Conservation (phyloP, 2,329 filamentous ascomycete species). For the Aspergillus chevalieri region DNA sequence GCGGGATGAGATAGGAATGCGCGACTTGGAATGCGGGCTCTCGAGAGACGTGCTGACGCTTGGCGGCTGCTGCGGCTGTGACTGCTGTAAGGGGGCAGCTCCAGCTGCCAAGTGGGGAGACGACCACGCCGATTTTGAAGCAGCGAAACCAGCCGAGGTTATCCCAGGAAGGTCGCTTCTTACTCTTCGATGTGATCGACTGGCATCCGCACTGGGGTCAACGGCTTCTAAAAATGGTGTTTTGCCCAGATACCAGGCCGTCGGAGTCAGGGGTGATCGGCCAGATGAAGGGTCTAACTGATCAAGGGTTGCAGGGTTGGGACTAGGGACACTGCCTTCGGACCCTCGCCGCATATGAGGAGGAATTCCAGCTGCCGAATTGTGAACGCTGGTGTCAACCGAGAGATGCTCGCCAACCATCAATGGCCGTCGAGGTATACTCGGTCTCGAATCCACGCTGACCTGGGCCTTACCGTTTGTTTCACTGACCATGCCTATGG, state of each 20-base stretch:
- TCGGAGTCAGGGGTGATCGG: constrained; percentile 58
- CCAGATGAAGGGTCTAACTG: constrained; percentile 37
- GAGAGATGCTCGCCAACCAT: constrained; percentile 70
- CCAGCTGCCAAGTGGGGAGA: constrained; percentile 27
- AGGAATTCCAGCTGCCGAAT: constrained; percentile 55
- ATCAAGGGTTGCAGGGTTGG: constrained; percentile 39
- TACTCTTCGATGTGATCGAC: constrained; percentile 32
- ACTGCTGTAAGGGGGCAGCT: constrained; percentile 17
- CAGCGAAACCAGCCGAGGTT: constrained; percentile 19
- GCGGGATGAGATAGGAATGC: constrained; percentile 41
- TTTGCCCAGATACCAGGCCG: constrained; percentile 57
- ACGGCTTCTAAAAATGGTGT: constrained; percentile 40
- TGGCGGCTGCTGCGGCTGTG: constrained; percentile 4
- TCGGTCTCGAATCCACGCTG: constrained; percentile 10
- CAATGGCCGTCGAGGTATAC: constrained; percentile 44
- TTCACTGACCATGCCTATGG: constrained; percentile 4
- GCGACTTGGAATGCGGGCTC: constrained; percentile 35
- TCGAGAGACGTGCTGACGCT: constrained; percentile 22
- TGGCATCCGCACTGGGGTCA: constrained; percentile 18
- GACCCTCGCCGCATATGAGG: constrained; percentile 57
- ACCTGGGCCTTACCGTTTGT: constrained; percentile 2
- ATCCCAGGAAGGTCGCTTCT: constrained; percentile 53
- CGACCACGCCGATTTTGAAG: constrained; percentile 11
- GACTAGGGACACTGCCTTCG: constrained; percentile 60
- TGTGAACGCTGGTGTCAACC: constrained; percentile 49